A percentile compares a stretch with the other conserved stretches of the same genome.
phyloP scores from a whole-genome alignment of 768 basidiomycete genomes.

The Paxillus involutus region DNA sequence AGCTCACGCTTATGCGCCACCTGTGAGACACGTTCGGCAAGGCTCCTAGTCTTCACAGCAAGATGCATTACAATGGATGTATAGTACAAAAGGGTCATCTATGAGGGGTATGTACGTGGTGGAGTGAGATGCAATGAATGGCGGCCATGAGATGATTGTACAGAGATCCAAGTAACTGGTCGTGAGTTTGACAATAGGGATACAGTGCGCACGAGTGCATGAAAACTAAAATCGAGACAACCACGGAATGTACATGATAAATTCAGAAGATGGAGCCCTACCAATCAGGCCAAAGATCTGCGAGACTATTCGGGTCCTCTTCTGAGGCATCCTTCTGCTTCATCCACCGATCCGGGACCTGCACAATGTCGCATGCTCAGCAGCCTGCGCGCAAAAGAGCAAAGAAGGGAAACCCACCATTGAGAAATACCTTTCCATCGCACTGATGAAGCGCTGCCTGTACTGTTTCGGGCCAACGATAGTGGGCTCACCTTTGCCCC shows the following conservation, averaged over 20 bases:
- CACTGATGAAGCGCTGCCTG: constrained; percentile 79
- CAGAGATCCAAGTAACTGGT: background rate
- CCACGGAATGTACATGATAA: background rate
- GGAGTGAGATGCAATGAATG: constrained; percentile 9
- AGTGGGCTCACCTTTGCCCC: constrained; percentile 87
- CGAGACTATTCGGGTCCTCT: constrained; percentile 60
- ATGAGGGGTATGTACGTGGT: constrained; percentile 14
- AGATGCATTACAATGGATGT: background rate
- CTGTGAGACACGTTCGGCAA: background rate
- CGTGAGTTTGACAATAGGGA: background rate
- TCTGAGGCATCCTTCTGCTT: constrained; percentile 79
- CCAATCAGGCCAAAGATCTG: constrained; percentile 69
- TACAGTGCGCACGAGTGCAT: background rate
- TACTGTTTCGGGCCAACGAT: constrained; percentile 97
- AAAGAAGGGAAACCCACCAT: constrained; percentile 48
- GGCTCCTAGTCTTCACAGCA: no score
- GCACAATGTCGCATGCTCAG: background rate
- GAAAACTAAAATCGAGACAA: constrained; percentile 4
- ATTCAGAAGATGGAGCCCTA: constrained; percentile 18
- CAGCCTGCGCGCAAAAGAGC: background rate
- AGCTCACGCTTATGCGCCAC: constrained; percentile 1
- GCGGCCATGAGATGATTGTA: background rate
- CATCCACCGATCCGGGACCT: constrained; percentile 93
- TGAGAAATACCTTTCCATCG: constrained; percentile 90
- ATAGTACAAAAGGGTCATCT: constrained; percentile 31